Evolutionary conservation across 225 moss, liverwort and hornwort species (phyloP).

Genomic region (Neckera pumila): DNA sequence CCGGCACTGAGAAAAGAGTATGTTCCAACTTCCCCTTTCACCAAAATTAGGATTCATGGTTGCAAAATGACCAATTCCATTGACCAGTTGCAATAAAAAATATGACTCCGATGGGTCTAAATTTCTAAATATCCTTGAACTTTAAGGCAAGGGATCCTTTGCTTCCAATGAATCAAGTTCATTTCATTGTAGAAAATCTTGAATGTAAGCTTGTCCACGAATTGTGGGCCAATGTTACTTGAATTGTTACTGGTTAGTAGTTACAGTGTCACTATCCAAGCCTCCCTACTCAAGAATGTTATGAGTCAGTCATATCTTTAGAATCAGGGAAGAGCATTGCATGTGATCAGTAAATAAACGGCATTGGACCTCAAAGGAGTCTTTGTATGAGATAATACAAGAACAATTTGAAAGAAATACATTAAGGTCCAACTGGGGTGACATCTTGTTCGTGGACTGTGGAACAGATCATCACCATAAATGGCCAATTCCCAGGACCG

Average conservation of each 20-base stretch:
- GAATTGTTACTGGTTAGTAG: not conserved
- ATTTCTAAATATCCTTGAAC: not conserved
- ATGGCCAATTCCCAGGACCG: slow-evolving; percentile 6
- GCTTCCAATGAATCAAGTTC: not conserved
- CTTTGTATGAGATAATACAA: not conserved
- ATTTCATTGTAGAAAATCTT: not conserved
- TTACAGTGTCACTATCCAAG: too few relatives aligned
- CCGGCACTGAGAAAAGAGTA: not conserved
- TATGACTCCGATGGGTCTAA: too few relatives aligned
- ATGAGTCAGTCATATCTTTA: not conserved
- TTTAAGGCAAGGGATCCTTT: not conserved
- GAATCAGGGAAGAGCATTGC: too few relatives aligned
- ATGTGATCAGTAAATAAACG: not conserved
- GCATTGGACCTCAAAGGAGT: not conserved
- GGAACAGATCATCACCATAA: slow-evolving; percentile 12
- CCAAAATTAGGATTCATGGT: not conserved
- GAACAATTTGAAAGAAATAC: not conserved
- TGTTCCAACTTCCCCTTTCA: not conserved
- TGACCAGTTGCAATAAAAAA: not conserved
- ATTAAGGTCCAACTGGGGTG: not conserved
- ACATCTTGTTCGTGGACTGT: not conserved
- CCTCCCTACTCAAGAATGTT: not conserved
- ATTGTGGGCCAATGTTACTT: not conserved
- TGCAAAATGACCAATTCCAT: not conserved
- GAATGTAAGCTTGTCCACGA: not conserved